A percentile compares a stretch with the other conserved stretches of the same genome.
Conservation (phyloP, 257 asterid species). For the Solanum acaule region DNA sequence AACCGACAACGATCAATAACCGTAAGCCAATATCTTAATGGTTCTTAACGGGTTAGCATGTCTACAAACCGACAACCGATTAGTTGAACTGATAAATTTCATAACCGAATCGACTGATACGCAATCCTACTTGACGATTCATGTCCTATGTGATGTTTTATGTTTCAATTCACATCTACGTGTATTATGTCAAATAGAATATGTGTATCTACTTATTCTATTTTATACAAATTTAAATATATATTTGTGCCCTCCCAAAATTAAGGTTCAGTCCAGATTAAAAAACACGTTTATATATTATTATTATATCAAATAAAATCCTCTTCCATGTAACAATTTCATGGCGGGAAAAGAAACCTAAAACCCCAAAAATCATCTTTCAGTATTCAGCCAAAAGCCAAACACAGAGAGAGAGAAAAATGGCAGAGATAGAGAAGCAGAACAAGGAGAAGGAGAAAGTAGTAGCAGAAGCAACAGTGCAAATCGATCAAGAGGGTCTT, state of each 20-base stretch:
- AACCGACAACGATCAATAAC: too few species aligned
- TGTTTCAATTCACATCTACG: too few species aligned
- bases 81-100: background rate
- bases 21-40: rapidly evolving
- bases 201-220: rapidly evolving
- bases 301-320: too few species aligned
- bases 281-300: too few species aligned
- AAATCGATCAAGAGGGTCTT: constrained; percentile 54
- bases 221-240: too few species aligned
- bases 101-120: rapidly evolving
- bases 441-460: constrained; percentile 26
- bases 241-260: too few species aligned
- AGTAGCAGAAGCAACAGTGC: constrained; percentile 6
- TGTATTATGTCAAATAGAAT: rapidly evolving
- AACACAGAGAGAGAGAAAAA: background rate
- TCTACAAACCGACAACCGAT: background rate
- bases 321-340: background rate
- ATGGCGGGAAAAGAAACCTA: constrained; percentile 7
- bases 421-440: constrained; percentile 20
- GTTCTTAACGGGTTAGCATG: too few species aligned
- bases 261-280: rapidly evolving
- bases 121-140: rapidly evolving
- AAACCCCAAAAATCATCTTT: background rate
- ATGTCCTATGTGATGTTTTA: too few species aligned
- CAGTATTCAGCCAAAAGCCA: background rate